Conservation (phyloP, 768 basidiomycete species). For the Thelephora aurantiotincta region DNA sequence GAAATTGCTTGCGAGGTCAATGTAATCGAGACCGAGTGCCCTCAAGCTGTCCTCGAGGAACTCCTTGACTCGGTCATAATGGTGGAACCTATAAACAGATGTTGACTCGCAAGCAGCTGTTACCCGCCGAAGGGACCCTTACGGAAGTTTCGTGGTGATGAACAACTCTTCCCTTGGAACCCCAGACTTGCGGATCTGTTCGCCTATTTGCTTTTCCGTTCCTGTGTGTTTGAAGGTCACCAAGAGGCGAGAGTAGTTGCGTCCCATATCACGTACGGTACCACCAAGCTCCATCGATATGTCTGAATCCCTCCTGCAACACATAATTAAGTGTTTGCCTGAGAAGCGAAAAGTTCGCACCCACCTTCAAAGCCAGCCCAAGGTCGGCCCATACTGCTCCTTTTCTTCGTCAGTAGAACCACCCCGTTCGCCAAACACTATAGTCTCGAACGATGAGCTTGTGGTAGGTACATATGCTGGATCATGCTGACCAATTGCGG, state of each 20-base stretch:
- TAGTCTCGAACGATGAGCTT: neutral
- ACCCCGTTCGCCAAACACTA: conserved; percentile 27
- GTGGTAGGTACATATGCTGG: neutral
- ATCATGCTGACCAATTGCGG: conserved; percentile 22
- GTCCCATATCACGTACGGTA: conserved; percentile 12
- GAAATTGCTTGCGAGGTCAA: conserved; percentile 35
- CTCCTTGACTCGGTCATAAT: conserved; percentile 17
- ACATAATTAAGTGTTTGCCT: neutral
- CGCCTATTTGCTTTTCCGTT: neutral
- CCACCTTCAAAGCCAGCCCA: no score
- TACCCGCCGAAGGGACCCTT: conserved; percentile 6
- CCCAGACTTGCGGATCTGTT: conserved; percentile 27
- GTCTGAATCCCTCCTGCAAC: no score
- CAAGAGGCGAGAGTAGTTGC: no score
- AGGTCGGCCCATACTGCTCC: conserved; percentile 23
- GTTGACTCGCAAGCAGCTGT: conserved; percentile 14
- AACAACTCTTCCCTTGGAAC: conserved; percentile 27
- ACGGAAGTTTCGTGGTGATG: conserved; percentile 13
- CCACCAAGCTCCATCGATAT: conserved; percentile 18
- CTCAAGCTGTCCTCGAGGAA: no score
- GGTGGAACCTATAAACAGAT: conserved; percentile 19
- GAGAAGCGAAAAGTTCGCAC: neutral
- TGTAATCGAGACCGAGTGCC: conserved; percentile 17
- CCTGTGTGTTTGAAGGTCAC: no score
- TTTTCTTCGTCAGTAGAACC: conserved; percentile 20